Evolutionary conservation across 768 basidiomycete species (phyloP), one percentile per base, ranked within the genome.

Genomic region (Lentinus tigrinus): DNA sequence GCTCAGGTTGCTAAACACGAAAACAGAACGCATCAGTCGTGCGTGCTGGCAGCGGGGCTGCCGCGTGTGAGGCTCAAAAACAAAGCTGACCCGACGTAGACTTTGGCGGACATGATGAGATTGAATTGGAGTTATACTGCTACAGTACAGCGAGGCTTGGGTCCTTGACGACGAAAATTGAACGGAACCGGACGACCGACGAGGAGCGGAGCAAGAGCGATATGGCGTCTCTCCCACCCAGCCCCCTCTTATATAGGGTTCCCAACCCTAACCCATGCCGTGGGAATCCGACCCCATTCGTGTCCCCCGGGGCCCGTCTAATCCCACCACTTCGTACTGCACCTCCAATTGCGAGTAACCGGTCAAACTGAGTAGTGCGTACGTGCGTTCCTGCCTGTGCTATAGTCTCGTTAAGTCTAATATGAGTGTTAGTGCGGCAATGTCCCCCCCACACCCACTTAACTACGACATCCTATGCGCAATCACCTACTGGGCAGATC

Each of bases 41-140:
- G 74, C 65, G 73, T 63, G 68, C 69, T 70, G 47, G 28, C 39
- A 49, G 69, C 31, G 31, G 7, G 31, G 31, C 31, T 24, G 52
- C 55, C 28, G 54, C 34, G 51, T 48, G 46, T 31, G 52, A 53
- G 17, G 46, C n/a, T n/a, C n/a, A 42, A 53, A 74, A 74, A 76
- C 75, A 75, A 85, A 85, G 93, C 91, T 88, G 84, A 94, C 91
- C 91, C 91, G 83, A 94, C 91, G 76, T 93, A 94, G 73, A 93
- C 83, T 80, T 93, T 94, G 70, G 88, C 78, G 74, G 88, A 83
- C 86, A 89, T 89, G 78, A 79, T 69, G 68, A 70, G 61, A 31
- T 31, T 31, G 31, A 60, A 64, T 70, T 70, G 58, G 70, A 72
- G 77, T 43, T 43, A 82, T 78, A 82, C 79, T 79, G 78, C 23